Conservation (phyloP, 164 flowering plant genomes). For the Piper betle region DNA sequence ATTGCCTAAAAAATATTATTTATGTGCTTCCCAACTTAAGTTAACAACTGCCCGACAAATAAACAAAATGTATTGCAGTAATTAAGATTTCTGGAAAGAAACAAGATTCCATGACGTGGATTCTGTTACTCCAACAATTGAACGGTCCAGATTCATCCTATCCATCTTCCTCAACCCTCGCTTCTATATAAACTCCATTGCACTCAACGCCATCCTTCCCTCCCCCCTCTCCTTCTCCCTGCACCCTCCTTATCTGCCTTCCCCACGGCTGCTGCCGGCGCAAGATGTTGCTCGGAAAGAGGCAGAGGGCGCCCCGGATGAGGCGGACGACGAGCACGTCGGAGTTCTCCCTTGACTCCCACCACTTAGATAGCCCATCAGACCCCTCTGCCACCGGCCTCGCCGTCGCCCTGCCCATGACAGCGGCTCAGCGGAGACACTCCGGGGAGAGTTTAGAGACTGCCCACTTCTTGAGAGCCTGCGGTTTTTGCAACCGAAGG, state of each 20-base stretch:
- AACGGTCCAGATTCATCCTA: conserved; percentile 30
- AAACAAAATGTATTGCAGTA: too few relatives aligned
- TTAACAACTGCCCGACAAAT: too few relatives aligned
- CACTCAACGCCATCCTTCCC: not conserved
- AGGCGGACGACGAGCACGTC: conserved; percentile 58
- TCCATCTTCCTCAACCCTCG: conserved; percentile 15
- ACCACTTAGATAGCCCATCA: not conserved
- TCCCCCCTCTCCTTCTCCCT: conserved; percentile 2
- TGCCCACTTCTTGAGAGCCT: conserved; percentile 37
- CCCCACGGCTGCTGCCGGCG: not conserved
- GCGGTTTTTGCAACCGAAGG: conserved; percentile 59
- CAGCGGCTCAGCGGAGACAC: conserved; percentile 19
- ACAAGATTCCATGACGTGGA: conserved; percentile 12
- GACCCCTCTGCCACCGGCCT: not conserved
- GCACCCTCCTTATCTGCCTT: not conserved
- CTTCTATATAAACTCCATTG: not conserved
- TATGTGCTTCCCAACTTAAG: too few relatives aligned
- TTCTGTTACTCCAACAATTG: conserved; percentile 1
- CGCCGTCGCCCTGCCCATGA: conserved; percentile 8
- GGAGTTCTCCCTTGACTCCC: conserved; percentile 42
- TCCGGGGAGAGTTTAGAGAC: conserved; percentile 29
- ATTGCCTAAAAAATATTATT: too few relatives aligned
- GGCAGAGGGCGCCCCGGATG: conserved; percentile 42
- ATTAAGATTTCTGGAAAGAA: too few relatives aligned
- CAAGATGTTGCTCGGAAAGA: conserved; percentile 56